phyloP scores from a whole-genome alignment of 306 rosid species.

The Sesbania bispinosa region DNA sequence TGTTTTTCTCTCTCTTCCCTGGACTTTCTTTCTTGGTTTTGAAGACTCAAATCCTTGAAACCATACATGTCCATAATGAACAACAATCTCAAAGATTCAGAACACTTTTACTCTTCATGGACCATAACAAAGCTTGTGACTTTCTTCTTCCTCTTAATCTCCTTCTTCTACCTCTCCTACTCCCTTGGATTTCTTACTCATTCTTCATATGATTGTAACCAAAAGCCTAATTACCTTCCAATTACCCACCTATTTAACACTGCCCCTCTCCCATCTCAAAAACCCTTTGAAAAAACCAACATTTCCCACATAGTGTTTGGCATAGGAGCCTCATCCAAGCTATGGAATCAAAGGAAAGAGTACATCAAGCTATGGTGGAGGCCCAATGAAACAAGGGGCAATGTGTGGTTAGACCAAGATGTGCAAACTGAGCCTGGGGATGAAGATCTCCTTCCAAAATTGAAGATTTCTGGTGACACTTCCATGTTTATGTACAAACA shows the following conservation, averaged over 20 bases:
- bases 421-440: constrained; percentile 26
- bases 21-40: neutral
- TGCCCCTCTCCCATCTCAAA: neutral
- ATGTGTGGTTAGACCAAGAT: constrained; percentile 52
- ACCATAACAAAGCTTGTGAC: constrained; percentile 32
- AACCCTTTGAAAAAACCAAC: constrained; percentile 30
- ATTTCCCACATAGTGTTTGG: constrained; percentile 70
- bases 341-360: constrained; percentile 55
- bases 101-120: constrained; percentile 28
- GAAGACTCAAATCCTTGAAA: neutral
- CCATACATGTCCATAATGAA: constrained; percentile 27
- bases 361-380: constrained; percentile 71
- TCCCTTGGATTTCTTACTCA: constrained; percentile 29
- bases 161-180: constrained; percentile 30
- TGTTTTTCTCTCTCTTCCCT: neutral
- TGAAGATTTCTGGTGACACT: constrained; percentile 44
- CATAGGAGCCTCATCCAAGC: constrained; percentile 53
- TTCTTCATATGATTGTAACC: constrained; percentile 10
- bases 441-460: constrained; percentile 24
- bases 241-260: neutral
- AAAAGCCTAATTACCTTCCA: neutral
- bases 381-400: constrained; percentile 49
- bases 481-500: constrained; percentile 38
- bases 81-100: constrained; percentile 37
- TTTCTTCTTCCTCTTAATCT: constrained; percentile 30